Evolutionary conservation across 2,329 filamentous ascomycete genomes (phyloP), one percentile per base, ranked within the genome.

Genomic region (Fusarium cyanostomum): DNA sequence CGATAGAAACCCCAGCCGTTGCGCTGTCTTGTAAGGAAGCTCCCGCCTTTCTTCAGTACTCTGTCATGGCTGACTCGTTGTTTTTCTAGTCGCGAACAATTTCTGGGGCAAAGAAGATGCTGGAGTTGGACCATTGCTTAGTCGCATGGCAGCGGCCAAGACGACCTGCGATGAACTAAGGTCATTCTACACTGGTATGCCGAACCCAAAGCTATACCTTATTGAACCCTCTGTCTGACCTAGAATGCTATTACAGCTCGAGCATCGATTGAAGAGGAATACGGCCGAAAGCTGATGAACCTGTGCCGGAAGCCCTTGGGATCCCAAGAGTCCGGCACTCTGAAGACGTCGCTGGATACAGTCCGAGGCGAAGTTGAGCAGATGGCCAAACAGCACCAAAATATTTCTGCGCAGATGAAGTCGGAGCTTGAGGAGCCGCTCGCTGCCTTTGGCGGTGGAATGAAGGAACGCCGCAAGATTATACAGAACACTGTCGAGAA

Each of bases 21-120:
- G 81, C 87, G 69, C 80, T 91, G 73, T 91, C 89, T 42, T 91
- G 88, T 90, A 80, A 72, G 82, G 52, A 52, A 43, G 37, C 35
- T 33, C 10, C 33, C 21, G 24, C 27, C 38, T 10, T 15, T 11
- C 15, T 34, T 43, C 8, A 13, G 15, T 12, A 28, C 5, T 10
- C 11, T 41, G 7, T 28, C 15, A 18, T 45, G 11, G 26, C 72
- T 73, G 50, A 72, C 59, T 46, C 28, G 16, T 43, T 43, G 28
- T 24, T 37, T 30, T 31, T 35, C 3, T 46, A 94, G 94, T 99
- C 81, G 94, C 95, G 72, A 99, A 99, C 81, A 99, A 99, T 77
- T 99, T 99, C 79, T 99, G 95, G 95, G 95, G 95, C 65, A 98
- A 96, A 83, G 94, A 98, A 77, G 95, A 99, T 83, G 95, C 94